These are phyloP conservation scores for Sporobolomyces phaffii DNA, from an alignment of 768 basidiomycete species.

Conservation along the genomic window DNA sequence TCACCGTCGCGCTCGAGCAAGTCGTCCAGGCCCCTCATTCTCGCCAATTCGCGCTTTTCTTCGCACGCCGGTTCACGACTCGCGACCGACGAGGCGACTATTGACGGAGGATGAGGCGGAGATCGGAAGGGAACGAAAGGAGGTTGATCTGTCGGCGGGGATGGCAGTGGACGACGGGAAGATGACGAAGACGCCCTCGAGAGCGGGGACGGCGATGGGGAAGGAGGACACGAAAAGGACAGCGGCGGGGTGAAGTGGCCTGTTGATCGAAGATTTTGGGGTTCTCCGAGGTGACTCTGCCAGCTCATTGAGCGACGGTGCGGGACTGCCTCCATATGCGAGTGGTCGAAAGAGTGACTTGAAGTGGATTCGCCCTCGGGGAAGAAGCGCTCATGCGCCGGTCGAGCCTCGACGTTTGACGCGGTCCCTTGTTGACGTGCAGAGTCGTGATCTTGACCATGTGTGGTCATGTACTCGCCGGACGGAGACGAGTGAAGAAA, in stretches of 20 bases:
- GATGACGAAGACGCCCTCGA: neutral
- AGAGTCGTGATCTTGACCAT: too few relatives aligned
- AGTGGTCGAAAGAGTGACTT: neutral
- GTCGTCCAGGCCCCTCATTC: neutral
- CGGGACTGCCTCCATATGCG: neutral
- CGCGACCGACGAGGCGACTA: neutral
- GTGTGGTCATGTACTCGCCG: too few relatives aligned
- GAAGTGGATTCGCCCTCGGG: too few relatives aligned
- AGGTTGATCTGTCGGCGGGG: neutral
- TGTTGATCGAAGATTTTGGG: neutral
- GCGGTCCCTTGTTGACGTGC: too few relatives aligned
- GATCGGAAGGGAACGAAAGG: constrained; percentile 5
- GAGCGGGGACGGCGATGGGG: constrained; percentile 1
- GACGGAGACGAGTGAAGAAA: too few relatives aligned
- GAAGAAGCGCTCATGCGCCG: too few relatives aligned
- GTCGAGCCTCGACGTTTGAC: too few relatives aligned
- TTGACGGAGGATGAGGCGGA: neutral
- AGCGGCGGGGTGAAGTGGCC: neutral
- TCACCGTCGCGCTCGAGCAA: neutral
- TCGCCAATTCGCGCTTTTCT: neutral
- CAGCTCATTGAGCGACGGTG: neutral
- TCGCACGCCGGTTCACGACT: neutral
- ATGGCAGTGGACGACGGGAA: constrained; percentile 1
- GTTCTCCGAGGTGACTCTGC: too few relatives aligned
- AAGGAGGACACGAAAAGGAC: neutral